Percentiles rank a stretch among this genome's conserved stretches.
These are phyloP conservation scores for Ramaria rubella DNA, from an alignment of 768 basidiomycete species.

Conservation along the genomic window DNA sequence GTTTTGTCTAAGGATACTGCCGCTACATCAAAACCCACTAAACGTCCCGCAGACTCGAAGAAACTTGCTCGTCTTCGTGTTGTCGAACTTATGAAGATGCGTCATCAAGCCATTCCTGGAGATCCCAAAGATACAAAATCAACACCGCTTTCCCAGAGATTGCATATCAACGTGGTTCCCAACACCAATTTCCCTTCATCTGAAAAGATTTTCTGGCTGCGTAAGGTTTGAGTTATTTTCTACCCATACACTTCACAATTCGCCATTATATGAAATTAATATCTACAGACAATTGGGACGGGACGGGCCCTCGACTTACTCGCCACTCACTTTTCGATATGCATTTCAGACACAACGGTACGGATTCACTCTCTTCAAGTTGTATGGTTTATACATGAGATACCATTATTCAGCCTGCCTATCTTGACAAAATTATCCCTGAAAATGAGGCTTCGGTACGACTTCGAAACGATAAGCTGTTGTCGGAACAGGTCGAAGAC, in stretches of 20 bases:
- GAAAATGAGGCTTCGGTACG: slow-evolving; percentile 21
- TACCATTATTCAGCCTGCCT: slow-evolving; percentile 33
- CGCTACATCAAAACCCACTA: slow-evolving; percentile 20
- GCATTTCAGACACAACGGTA: slow-evolving; percentile 28
- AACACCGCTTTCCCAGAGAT: slow-evolving; percentile 47
- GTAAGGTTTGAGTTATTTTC: slow-evolving; percentile 46
- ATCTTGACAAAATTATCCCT: slow-evolving; percentile 28
- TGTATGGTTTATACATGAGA: not conserved
- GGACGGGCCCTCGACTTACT: slow-evolving; percentile 60
- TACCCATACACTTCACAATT: not conserved
- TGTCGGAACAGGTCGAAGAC: slow-evolving; percentile 50
- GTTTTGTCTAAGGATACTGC: slow-evolving; percentile 11
- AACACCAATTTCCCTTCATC: slow-evolving; percentile 23
- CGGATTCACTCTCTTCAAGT: slow-evolving; percentile 13
- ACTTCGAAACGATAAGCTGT: slow-evolving; percentile 43
- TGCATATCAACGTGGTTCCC: slow-evolving; percentile 45
- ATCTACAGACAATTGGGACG: slow-evolving; percentile 41
- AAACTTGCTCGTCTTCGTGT: slow-evolving; percentile 50
- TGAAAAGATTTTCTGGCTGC: slow-evolving; percentile 60
- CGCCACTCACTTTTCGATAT: slow-evolving; percentile 32
- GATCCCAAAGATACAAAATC: slow-evolving; percentile 51
- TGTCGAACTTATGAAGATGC: slow-evolving; percentile 67
- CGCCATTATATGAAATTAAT: not conserved
- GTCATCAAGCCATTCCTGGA: slow-evolving; percentile 57
- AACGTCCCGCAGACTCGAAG: slow-evolving; percentile 42